Evolutionary conservation across 2,329 filamentous ascomycete species (phyloP), one percentile per base, ranked within the genome.

Genomic region (Dothiorella sarmentorum): DNA sequence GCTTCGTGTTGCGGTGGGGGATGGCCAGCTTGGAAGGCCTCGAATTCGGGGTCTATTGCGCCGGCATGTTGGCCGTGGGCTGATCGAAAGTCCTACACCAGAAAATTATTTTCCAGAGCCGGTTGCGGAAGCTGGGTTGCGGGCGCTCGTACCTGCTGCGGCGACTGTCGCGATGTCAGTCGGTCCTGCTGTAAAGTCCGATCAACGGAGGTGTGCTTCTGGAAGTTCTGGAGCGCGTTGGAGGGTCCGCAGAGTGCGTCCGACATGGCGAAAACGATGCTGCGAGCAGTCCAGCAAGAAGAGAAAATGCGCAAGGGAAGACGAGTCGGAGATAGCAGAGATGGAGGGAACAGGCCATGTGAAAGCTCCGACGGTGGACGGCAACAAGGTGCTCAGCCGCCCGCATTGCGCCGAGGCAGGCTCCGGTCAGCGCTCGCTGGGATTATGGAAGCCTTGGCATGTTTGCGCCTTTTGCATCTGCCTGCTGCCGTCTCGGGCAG

Each of bases 181-280:
- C 87, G 85, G 72, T 91, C 89, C 71, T 90, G 89, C 68, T 91
- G 88, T 49, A 88, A 77, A 9, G 85, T 85, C 57, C 86, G 80
- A 69, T 91, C 87, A 62, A 83, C 80, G 49, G 86, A 80, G 10
- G 83, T 77, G 71, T 91, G 88, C 66, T 87, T 85, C 66, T 87
- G 82, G 69, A 91, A 84, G 67, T 82, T 86, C 72, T 90, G 88
- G 55, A 90, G 82, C 62, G 87, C 82, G 73, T 89, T 91, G 11
- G 88, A 89, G 17, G 88, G 87, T 60, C 89, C 88, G 70, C 89
- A 92, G 58, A 89, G 76, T 65, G 82, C 80, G 67, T 89, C 85
- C 55, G 83, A 78, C 86, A 89, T 89, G 65, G 63, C 76, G 37
- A 27, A 7, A 51, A 31, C 9, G 38, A 15, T 7, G 31, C 11